Evolutionary conservation across 352 stramenopile genomes (phyloP).

Genomic region (Globisporangium polare): DNA sequence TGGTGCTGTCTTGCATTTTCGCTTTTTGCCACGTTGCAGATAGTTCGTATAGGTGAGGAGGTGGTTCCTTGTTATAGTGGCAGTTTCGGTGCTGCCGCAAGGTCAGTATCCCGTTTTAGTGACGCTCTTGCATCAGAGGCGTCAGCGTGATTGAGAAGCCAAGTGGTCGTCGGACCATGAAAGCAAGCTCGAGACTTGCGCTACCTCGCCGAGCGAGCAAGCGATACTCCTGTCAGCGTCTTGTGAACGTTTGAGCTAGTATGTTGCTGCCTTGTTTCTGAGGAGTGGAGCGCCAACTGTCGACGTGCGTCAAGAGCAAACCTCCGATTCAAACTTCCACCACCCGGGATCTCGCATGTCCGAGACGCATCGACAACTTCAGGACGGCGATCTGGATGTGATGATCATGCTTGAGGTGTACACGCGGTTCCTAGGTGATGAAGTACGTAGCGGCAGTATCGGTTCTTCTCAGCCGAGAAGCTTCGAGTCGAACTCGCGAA

Average conservation of each 20-base stretch:
- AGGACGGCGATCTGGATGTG: constrained; percentile 86
- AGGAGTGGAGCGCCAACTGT: constrained; percentile 64
- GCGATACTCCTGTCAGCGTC: too few species aligned
- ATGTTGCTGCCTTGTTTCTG: neutral
- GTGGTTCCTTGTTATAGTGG: neutral
- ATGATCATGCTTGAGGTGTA: constrained; percentile 82
- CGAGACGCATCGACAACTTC: constrained; percentile 75
- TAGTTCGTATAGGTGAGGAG: neutral
- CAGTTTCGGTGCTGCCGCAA: neutral
- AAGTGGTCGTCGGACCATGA: too few species aligned
- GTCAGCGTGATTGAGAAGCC: too few species aligned
- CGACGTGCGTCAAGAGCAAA: constrained; percentile 89
- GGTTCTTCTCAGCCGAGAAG: too few species aligned
- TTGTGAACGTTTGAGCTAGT: too few species aligned
- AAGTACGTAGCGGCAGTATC: constrained; percentile 16
- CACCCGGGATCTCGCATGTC: constrained; percentile 63
- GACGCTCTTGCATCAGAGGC: too few species aligned
- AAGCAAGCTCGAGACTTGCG: too few species aligned
- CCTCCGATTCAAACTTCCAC: constrained; percentile 26
- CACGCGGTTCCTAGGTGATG: constrained; percentile 87
- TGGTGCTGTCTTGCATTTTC: neutral
- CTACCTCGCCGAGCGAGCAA: too few species aligned
- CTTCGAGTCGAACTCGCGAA: too few species aligned
- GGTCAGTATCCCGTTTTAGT: too few species aligned
- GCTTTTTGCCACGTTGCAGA: neutral